phyloP scores from a whole-genome alignment of 1,139 yeast genomes.

The Blastobotrys ciferrii region DNA sequence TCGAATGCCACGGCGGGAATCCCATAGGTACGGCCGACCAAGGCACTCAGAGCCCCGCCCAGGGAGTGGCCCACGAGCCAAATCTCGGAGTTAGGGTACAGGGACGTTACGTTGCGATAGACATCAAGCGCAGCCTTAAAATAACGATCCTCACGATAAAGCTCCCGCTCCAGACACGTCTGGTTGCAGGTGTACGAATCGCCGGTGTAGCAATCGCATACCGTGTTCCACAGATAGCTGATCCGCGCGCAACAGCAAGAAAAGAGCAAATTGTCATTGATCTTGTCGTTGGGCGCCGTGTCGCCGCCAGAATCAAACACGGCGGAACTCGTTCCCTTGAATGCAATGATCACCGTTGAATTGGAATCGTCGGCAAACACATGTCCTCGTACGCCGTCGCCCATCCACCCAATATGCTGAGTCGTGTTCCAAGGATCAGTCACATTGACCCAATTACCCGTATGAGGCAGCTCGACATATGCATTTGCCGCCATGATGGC shows the following conservation, averaged over 20 bases:
- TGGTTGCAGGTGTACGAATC: slow-evolving; percentile 87
- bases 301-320: slow-evolving; percentile 73
- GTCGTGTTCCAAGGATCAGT: slow-evolving; percentile 54
- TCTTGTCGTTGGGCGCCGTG: slow-evolving; percentile 76
- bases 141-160: slow-evolving; percentile 72
- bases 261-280: slow-evolving; percentile 82
- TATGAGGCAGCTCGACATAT: slow-evolving; percentile 71
- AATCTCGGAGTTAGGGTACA: slow-evolving; percentile 68
- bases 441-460: slow-evolving; percentile 89
- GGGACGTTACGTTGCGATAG: slow-evolving; percentile 63
- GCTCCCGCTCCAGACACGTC: slow-evolving; percentile 75
- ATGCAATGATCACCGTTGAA: slow-evolving; percentile 70
- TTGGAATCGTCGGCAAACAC: slow-evolving; percentile 69
- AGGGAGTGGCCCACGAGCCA: slow-evolving; percentile 97
- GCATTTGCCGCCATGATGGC: slow-evolving; percentile 93
- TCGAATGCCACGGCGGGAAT: slow-evolving; percentile 87
- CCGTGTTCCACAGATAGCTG: slow-evolving; percentile 89
- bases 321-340: slow-evolving; percentile 93
- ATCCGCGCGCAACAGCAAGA: slow-evolving; percentile 97
- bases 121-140: slow-evolving; percentile 78
- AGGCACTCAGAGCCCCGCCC: slow-evolving; percentile 83
- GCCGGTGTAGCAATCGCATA: slow-evolving; percentile 84
- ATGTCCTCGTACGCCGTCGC: slow-evolving; percentile 84
- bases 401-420: slow-evolving; percentile 67
- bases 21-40: slow-evolving; percentile 87